Percentiles rank a stretch among this genome's conserved stretches.
phyloP scores from a whole-genome alignment of 768 basidiomycete genomes.

The Cystofilobasidium bisporidii region DNA sequence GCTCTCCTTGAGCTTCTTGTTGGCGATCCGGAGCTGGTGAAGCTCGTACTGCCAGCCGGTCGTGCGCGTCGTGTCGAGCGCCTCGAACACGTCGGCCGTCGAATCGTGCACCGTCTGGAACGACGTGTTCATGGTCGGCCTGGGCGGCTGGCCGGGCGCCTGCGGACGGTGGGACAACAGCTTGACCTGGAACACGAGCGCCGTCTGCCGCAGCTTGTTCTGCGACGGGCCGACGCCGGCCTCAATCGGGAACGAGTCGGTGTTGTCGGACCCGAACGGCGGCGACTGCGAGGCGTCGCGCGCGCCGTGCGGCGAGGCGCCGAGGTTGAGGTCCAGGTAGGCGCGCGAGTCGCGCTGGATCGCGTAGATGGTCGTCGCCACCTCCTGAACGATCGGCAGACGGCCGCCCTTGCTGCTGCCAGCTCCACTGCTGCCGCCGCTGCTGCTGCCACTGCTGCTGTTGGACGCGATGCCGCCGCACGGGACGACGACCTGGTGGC shows the following conservation, averaged over 20 bases:
- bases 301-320: not conserved
- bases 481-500: constrained; percentile 37
- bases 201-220: constrained; percentile 31
- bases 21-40: constrained; percentile 66
- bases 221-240: constrained; percentile 22
- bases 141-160: not conserved
- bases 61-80: constrained; percentile 56
- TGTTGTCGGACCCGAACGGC: constrained; percentile 29
- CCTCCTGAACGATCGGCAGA: constrained; percentile 33
- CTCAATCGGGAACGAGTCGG: constrained; percentile 27
- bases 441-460: not conserved
- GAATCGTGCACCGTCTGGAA: constrained; percentile 28
- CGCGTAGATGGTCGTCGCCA: constrained; percentile 39
- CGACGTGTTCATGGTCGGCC: constrained; percentile 4
- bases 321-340: not conserved
- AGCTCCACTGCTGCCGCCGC: not conserved
- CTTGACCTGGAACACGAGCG: constrained; percentile 39
- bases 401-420: too few species aligned
- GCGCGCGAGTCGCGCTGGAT: constrained; percentile 13
- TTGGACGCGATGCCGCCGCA: not conserved
- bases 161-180: constrained; percentile 2
- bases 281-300: constrained; percentile 7
- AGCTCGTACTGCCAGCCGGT: constrained; percentile 92
- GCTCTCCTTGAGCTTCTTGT: constrained; percentile 57
- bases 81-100: constrained; percentile 54